Conservation (phyloP, 192 early-diverging fungal genomes). For the Rhizophagus sp. region DNA sequence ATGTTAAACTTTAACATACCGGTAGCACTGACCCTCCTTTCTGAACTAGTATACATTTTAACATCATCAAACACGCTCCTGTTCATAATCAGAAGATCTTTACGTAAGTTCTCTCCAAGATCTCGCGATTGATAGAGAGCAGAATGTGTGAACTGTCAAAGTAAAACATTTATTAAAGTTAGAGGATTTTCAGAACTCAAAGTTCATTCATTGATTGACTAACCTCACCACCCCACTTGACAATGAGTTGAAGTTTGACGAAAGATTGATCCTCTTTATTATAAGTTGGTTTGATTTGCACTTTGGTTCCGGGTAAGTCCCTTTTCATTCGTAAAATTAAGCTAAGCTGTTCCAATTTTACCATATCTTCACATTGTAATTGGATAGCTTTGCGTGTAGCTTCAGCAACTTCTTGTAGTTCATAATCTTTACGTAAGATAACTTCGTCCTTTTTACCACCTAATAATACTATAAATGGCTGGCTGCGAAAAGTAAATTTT, state of each 20-base stretch:
- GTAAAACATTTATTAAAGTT: not conserved
- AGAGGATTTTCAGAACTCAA: no score
- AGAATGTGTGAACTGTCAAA: conserved; percentile 83
- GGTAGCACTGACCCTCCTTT: conserved; percentile 87
- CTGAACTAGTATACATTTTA: conserved; percentile 81
- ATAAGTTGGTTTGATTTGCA: conserved; percentile 84
- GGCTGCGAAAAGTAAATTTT: conserved; percentile 79
- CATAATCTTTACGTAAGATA: conserved; percentile 71
- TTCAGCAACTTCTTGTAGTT: conserved; percentile 64
- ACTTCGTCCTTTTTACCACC: conserved; percentile 72
- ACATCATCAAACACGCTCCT: conserved; percentile 83
- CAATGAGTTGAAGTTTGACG: conserved; percentile 83
- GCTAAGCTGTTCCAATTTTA: conserved; percentile 63
- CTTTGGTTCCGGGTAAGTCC: conserved; percentile 84
- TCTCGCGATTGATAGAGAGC: conserved; percentile 88
- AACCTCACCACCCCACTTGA: conserved; percentile 95
- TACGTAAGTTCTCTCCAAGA: conserved; percentile 88
- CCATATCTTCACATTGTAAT: conserved; percentile 53
- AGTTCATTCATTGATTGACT: not conserved
- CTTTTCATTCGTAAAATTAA: conserved; percentile 81
- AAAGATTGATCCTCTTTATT: conserved; percentile 56
- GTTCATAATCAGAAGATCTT: conserved; percentile 91
- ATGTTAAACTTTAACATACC: conserved; percentile 32
- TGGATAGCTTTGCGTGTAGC: conserved; percentile 61
- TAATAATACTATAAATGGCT: conserved; percentile 72